Evolutionary conservation across 2,329 filamentous ascomycete genomes (phyloP).

Genomic region (Tolypocladium album): DNA sequence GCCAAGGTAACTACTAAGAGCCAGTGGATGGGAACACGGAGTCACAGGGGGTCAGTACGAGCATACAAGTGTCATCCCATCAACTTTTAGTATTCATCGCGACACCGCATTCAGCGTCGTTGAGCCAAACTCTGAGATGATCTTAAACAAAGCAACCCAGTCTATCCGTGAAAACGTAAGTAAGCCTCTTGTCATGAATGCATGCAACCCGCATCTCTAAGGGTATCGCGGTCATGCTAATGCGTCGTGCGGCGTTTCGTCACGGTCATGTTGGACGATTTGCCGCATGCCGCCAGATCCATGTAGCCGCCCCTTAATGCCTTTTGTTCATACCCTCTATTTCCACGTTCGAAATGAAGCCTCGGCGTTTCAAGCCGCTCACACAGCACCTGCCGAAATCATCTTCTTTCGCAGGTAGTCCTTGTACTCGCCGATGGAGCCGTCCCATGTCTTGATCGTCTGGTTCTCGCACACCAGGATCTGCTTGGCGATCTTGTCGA

Average conservation of each 20-base stretch:
- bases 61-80: not conserved
- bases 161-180: conserved; percentile 19
- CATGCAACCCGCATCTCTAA: conserved; percentile 16
- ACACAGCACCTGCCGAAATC: conserved; percentile 78
- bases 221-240: conserved; percentile 17
- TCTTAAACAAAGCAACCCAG: conserved; percentile 14
- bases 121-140: conserved; percentile 8
- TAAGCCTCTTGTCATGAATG: conserved; percentile 10
- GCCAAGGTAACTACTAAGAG: too few species aligned
- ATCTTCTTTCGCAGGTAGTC: conserved; percentile 99
- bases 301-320: conserved; percentile 6
- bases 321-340: conserved; percentile 9
- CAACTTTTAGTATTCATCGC: not conserved
- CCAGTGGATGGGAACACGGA: not conserved
- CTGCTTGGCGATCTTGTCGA: conserved; percentile 99
- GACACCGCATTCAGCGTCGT: not conserved
- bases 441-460: conserved; percentile 83
- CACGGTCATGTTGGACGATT: conserved; percentile 7
- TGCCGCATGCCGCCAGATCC: conserved; percentile 6
- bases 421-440: conserved; percentile 91
- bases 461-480: conserved; percentile 99
- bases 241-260: conserved; percentile 14
- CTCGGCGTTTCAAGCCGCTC: conserved; percentile 23
- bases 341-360: conserved; percentile 13
- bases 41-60: not conserved